Evolutionary conservation across 441 rosid species (phyloP), one percentile per base, ranked within the genome.

Genomic region (Raphanus hybrid): DNA sequence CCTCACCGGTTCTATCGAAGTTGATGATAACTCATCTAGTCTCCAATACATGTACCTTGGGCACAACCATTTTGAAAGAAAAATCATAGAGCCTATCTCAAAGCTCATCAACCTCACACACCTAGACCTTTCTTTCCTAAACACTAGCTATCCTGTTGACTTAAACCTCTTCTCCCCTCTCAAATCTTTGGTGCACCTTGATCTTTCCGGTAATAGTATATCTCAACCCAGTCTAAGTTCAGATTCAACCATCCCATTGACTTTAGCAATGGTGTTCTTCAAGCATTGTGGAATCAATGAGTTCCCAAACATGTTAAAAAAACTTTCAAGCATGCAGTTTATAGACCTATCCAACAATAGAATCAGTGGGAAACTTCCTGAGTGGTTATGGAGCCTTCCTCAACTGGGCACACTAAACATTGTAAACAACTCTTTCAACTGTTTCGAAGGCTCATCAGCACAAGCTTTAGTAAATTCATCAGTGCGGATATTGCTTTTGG

Each of bases 161-260:
- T n/a, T 77, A 18, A 5, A 5, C 2, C 18, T 77, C 9, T 32
- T 77, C 2, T 65, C 77, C 70, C 32, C 78, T 87, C 79, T 87
- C 7, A 64, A 65, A 41, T 66, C 18, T 32, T 77, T 70, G 76
- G 0, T 0, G 6, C 0, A 0, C 2, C 74, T 60, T 3, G 12
- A 29, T 9, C 10, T 77, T 34, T 64, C 54, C 0, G 70, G 68
- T 3, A 77, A 57, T 0, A 65, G 1, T 12, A 5, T 77, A 55
- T 58, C 39, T 3, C 18, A 5, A 0, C 0, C 7, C 0, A 71
- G 76, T 11, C 34, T 76, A 39, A 54, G 8, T 0, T 64, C 75
- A 54, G 67, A 65, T 65, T 71, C 65, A 23, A 0, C 0, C 32
- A 69, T 69, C 58, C 57, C 69, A 1, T 10, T 50, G 18, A 76